Evolutionary conservation across 345 rosid species (phyloP).

Genomic region (Passiflora organensis): DNA sequence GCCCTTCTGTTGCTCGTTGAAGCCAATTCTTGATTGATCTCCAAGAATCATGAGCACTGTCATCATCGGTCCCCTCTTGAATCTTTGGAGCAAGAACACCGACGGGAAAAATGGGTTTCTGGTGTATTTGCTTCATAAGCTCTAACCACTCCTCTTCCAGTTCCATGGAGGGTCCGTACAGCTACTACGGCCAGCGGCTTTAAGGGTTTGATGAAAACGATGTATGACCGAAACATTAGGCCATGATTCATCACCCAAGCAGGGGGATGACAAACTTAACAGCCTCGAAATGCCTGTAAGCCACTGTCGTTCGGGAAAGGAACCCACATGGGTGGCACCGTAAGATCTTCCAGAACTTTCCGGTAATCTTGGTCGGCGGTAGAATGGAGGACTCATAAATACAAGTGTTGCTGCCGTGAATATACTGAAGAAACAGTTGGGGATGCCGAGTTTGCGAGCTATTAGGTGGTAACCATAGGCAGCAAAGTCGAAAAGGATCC

Average conservation of each 20-base stretch:
- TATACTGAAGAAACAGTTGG: neutral
- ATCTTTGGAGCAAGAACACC: neutral
- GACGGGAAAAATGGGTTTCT: neutral
- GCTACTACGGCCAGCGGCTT: neutral
- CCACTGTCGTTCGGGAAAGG: neutral
- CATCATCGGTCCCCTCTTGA: neutral
- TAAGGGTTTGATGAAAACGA: neutral
- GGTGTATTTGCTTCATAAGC: neutral
- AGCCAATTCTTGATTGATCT: neutral
- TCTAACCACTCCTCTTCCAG: neutral
- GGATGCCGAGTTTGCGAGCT: neutral
- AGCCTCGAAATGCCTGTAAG: neutral
- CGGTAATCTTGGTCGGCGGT: too few relatives aligned
- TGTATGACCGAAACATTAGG: neutral
- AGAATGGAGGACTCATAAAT: conserved; percentile 11
- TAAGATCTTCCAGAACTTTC: neutral
- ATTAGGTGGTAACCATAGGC: neutral
- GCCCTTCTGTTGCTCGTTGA: neutral
- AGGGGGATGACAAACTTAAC: neutral
- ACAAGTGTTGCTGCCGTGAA: neutral
- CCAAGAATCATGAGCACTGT: neutral
- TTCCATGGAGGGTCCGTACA: neutral
- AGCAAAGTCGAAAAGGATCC: conserved; percentile 11
- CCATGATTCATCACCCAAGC: neutral
- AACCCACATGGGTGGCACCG: neutral